A percentile compares a stretch with the other conserved stretches of the same genome.
Conservation (phyloP, 2,329 filamentous ascomycete species). For the Beauveria sp. region DNA sequence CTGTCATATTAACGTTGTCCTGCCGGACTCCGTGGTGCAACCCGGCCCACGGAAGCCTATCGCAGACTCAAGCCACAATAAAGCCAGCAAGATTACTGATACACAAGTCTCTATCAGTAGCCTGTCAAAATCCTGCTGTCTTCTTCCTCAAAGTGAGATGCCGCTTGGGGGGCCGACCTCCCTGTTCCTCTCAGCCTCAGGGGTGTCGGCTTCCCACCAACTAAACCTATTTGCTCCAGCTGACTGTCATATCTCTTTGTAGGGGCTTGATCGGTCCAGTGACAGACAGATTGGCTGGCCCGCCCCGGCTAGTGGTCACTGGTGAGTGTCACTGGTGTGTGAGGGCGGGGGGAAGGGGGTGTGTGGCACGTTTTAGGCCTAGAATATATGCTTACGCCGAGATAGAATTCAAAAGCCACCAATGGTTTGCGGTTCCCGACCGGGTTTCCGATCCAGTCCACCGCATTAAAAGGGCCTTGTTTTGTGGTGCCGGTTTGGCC, state of each 20-base stretch:
- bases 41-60: neutral
- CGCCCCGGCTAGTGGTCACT: neutral
- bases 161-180: neutral
- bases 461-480: neutral
- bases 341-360: neutral
- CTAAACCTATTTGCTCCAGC: neutral
- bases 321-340: neutral
- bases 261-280: constrained; percentile 3
- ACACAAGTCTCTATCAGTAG: too few relatives aligned
- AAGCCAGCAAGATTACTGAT: too few relatives aligned
- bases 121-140: neutral
- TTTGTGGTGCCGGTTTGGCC: neutral
- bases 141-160: neutral
- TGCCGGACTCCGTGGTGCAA: neutral
- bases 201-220: neutral
- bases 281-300: neutral
- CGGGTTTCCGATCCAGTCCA: constrained; percentile 4
- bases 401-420: constrained; percentile 5
- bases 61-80: neutral
- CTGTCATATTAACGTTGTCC: neutral
- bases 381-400: constrained; percentile 6
- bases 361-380: neutral
- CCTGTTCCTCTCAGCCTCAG: neutral
- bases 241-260: neutral
- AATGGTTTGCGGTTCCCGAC: constrained; percentile 8